Base-by-base conservation (phyloP, 169 alveolate species). In the Neospora caninum region DNA sequence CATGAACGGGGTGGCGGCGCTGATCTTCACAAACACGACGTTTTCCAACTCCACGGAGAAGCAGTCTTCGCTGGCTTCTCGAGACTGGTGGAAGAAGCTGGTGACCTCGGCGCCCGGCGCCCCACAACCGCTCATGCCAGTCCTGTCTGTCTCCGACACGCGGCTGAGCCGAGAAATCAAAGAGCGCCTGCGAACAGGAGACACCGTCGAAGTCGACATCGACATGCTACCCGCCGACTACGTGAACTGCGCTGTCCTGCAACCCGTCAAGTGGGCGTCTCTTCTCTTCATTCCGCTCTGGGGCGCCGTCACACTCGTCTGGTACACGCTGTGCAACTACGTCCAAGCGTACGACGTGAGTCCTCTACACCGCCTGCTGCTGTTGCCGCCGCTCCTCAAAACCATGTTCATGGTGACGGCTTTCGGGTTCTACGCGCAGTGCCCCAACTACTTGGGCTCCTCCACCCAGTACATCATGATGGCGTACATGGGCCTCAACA, bases 311-410 rank as follows among this genome's bases (percentile, higher is more conserved):
- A 42, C 93, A n/a, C 25, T 67, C 20, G 73, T 64, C 67, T 89
- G 88, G 93, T 38, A 39, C 10, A 67, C 18, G 49, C 25, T n/a
- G 78, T 69, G 88, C 49, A 29, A 78, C 69, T 31, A n/a, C 10
- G 73, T 34, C 9, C 45, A n/a, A 38, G 49, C 58, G 36, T 18
- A 36, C 31, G 88, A 69, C 73, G 70, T 41, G 54, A 89, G 69
- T 42, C 80, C 86, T 10, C 93, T 89, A 43, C 93, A 89, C 93
- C 31, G 88, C 45, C 88, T 89, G 38, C 64, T 89, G 69, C 64
- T 69, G 42, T 49, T 89, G 13, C 88, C 93, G 18, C 93, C 93
- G 31, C 58, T 53, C n/a, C 86, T 89, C 34, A 89, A 70, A 67
- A 45, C 93, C 34, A 39, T 45, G 25, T 38, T 78, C 53, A 25